Evolutionary conservation across 1,284 basidiomycete species (phyloP).

Genomic region (Tetrapyrgos nigripes): DNA sequence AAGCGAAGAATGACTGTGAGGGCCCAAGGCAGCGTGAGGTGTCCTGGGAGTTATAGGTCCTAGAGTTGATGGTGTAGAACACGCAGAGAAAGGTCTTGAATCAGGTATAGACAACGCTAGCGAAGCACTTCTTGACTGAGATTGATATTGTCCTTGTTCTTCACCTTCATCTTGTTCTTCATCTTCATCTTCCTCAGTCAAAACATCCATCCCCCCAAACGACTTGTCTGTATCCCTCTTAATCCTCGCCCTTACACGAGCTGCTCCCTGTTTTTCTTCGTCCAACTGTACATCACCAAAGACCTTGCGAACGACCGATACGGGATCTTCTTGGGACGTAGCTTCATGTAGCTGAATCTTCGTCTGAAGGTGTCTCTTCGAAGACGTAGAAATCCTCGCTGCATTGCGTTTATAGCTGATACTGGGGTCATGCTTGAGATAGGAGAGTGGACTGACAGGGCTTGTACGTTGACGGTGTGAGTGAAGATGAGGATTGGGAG

Average conservation of each 20-base stretch:
- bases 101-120: background rate
- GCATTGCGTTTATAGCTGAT: constrained; percentile 5
- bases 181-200: constrained; percentile 13
- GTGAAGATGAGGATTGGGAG: background rate
- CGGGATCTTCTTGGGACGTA: constrained; percentile 8
- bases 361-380: background rate
- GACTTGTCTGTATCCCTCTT: constrained; percentile 13
- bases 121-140: no score
- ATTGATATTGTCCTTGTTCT: background rate
- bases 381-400: background rate
- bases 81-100: background rate
- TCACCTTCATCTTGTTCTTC: background rate
- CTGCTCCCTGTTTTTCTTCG: constrained; percentile 4
- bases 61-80: constrained; percentile 2
- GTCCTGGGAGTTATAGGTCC: constrained; percentile 5
- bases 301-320: constrained; percentile 8
- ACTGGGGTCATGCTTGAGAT: constrained; percentile 3
- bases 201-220: constrained; percentile 13
- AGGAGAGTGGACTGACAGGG: background rate
- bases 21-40: background rate
- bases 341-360: background rate
- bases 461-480: constrained; percentile 1
- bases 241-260: constrained; percentile 5
- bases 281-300: constrained; percentile 11
- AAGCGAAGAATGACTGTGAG: background rate